A percentile compares a stretch with the other conserved stretches of the same genome.
Evolutionary conservation across 225 moss, liverwort and hornwort genomes (phyloP).

Genomic region (Takakia lepidozioides): DNA sequence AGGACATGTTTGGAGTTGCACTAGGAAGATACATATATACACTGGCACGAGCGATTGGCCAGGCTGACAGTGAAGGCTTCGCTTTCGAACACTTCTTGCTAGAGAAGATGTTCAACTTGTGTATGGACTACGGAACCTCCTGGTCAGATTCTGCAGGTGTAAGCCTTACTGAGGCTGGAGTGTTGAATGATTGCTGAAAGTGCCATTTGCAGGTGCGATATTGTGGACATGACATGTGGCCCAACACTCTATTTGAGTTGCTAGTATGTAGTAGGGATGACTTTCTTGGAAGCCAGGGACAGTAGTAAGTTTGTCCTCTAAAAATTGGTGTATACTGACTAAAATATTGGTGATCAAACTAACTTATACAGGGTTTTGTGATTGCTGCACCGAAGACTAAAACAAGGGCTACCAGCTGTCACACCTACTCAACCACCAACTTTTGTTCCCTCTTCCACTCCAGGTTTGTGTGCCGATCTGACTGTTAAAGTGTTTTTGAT

Average conservation of each 20-base stretch:
- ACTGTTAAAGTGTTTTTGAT: neutral
- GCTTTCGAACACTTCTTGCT: conserved; percentile 48
- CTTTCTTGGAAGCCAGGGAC: neutral
- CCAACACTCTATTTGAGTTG: too few species aligned
- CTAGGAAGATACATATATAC: conserved; percentile 82
- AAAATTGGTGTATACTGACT: too few species aligned
- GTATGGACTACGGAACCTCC: conserved; percentile 83
- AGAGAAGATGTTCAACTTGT: conserved; percentile 88
- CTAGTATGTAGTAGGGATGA: too few species aligned
- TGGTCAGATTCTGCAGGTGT: conserved; percentile 79
- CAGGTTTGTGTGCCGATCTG: conserved; percentile 19
- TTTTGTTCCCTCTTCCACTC: conserved; percentile 14
- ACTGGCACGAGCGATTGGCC: conserved; percentile 67
- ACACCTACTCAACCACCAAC: conserved; percentile 15
- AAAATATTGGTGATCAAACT: too few species aligned
- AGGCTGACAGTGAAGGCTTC: conserved; percentile 52
- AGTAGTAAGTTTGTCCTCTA: too few species aligned
- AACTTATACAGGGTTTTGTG: conserved; percentile 16
- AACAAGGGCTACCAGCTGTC: conserved; percentile 39
- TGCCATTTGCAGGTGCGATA: conserved; percentile 59
- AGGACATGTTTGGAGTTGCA: conserved; percentile 81
- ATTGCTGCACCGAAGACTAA: conserved; percentile 42
- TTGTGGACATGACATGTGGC: too few species aligned
- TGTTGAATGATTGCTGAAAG: conserved; percentile 62
- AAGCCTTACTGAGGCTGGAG: conserved; percentile 73